phyloP scores from a whole-genome alignment of 148 eudicot species.

The Drosera capensis region DNA sequence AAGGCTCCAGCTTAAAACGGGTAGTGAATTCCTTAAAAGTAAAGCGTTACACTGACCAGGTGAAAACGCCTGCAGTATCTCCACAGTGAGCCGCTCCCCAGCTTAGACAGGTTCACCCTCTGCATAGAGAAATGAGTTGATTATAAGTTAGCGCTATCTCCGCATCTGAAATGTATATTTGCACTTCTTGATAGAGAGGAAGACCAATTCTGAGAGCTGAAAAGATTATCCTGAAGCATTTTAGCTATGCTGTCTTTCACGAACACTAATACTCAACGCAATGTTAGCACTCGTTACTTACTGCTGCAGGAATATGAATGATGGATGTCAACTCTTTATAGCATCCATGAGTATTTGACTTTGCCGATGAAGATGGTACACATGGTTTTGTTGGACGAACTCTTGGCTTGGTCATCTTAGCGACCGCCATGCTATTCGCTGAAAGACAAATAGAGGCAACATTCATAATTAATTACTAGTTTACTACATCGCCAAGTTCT shows the following conservation, averaged over 20 bases:
- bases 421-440: slow-evolving; percentile 45
- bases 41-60: slow-evolving; percentile 35
- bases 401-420: slow-evolving; percentile 70
- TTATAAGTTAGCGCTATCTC: too few relatives aligned
- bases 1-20: too few relatives aligned
- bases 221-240: too few relatives aligned
- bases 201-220: too few relatives aligned
- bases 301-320: slow-evolving; percentile 31
- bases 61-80: slow-evolving; percentile 74
- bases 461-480: neutral
- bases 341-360: slow-evolving; percentile 27
- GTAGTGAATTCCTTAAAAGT: too few relatives aligned
- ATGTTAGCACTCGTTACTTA: slow-evolving; percentile 15
- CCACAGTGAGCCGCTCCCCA: slow-evolving; percentile 76
- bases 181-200: neutral
- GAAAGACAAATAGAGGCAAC: slow-evolving; percentile 2
- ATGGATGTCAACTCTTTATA: slow-evolving; percentile 42
- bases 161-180: neutral
- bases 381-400: slow-evolving; percentile 57
- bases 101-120: slow-evolving; percentile 59
- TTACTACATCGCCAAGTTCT: neutral
- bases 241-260: too few relatives aligned
- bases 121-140: slow-evolving; percentile 13
- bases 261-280: too few relatives aligned
- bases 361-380: slow-evolving; percentile 43